phyloP scores from a whole-genome alignment of 148 eudicot species.

The Beta vulgaris region DNA sequence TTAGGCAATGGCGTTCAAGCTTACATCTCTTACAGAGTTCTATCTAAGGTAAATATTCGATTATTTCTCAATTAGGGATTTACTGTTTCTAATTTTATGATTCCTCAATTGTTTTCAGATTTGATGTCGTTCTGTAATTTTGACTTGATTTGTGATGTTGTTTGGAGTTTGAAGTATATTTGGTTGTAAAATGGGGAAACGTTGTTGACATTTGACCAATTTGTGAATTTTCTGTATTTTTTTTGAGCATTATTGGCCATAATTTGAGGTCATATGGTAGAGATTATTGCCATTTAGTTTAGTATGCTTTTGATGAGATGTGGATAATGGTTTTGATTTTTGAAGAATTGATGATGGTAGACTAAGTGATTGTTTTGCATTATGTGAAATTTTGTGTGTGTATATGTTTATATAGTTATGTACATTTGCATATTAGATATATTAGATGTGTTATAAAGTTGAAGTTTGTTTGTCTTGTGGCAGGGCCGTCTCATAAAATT shows the following conservation, averaged over 20 bases:
- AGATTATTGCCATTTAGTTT: no score
- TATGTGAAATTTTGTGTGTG: not conserved
- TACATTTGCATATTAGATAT: not conserved
- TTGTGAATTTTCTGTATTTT: not conserved
- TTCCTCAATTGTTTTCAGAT: not conserved
- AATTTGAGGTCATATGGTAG: not conserved
- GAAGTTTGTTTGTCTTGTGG: not conserved
- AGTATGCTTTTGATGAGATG: not conserved
- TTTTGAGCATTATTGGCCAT: not conserved
- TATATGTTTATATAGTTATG: not conserved
- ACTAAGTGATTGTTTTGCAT: not conserved
- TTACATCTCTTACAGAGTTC: conserved; percentile 84
- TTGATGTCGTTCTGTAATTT: not conserved
- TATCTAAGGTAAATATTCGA: conserved; percentile 57
- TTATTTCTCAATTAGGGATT: not conserved
- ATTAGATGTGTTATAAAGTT: not conserved
- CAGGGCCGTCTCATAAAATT: no score
- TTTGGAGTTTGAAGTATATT: no score
- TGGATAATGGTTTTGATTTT: not conserved
- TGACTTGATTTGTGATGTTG: not conserved
- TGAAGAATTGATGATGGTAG: not conserved
- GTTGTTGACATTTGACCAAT: not conserved
- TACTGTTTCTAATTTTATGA: not conserved
- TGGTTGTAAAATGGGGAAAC: not conserved
- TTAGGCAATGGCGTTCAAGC: conserved; percentile 94